Base-by-base conservation (phyloP, 176 grass and related monocot species). In the Leersia perrieri region DNA sequence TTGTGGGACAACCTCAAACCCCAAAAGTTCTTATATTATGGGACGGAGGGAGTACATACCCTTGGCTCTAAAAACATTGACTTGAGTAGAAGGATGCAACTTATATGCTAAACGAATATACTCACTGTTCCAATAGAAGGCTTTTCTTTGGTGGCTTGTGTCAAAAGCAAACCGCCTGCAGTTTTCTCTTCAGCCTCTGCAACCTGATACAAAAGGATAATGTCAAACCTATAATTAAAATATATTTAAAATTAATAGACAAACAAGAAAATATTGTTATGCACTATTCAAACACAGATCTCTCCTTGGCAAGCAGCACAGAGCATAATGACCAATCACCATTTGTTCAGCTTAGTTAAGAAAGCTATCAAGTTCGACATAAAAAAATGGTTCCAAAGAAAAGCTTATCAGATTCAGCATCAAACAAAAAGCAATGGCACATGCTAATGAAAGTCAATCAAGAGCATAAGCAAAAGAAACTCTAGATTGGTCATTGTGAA, bases 121-220 rank as follows among this genome's bases (percentile, higher is more conserved):
- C 91, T 93, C 53, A 93, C 91, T 12, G 87, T 93, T 77, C 91
- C 91, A 60, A 85, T 31, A 63, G 91, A 90, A 70, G 91, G 91
- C 11, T 85, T 93, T 58, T 93, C 91, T 84, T 93, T 90, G 11
- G 55, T 61, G 1, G 81, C 77, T 55, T 85, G 80, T 15, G 84
- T 93, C 73, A 93, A 75, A 8, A 93, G 81, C 73, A 93, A 82
- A 78, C 91, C 87, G 22, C 91, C 91, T 62, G 81, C 33, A 61
- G 91, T 93, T 87, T 85, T 72, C 60, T 87, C 87, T 85, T 93
- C 87, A 75, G 84, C 88, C 71, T 87, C 87, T 60, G 84, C 87
- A 75, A 93, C 77, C 91, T 93, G 68, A 36, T 69, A 38, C 15
- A 30, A 34, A 80, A 69, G 49, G 35, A 33, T 12, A 31, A 77